phyloP scores from a whole-genome alignment of 805 yeast species.

The Candida succiphila region DNA sequence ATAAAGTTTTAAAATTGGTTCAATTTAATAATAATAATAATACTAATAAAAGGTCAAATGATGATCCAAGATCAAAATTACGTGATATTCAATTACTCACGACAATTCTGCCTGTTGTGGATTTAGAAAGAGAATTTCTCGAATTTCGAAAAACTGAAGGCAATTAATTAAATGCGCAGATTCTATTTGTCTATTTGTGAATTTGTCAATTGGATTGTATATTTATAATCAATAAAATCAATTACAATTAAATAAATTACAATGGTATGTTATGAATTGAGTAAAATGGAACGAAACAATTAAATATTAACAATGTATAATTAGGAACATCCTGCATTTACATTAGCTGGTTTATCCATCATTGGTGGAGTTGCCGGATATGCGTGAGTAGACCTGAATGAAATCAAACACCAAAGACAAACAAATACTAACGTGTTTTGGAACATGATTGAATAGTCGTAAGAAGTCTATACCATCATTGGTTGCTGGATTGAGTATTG shows the following conservation, averaged over 20 bases:
- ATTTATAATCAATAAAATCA: neutral
- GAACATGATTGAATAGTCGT: constrained; percentile 21
- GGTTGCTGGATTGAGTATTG: constrained; percentile 59
- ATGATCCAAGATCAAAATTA: constrained; percentile 59
- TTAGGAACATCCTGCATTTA: constrained; percentile 20
- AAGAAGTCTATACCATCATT: constrained; percentile 75
- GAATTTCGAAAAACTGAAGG: neutral
- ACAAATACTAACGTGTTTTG: neutral
- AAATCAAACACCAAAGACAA: neutral
- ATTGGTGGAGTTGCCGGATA: constrained; percentile 24
- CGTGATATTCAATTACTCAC: constrained; percentile 53
- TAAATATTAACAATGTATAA: too few species aligned
- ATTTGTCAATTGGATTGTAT: neutral
- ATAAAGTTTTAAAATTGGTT: constrained; percentile 31
- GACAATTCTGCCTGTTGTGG: neutral
- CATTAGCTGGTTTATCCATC: constrained; percentile 18
- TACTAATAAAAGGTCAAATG: constrained; percentile 25
- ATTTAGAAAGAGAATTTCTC: neutral
- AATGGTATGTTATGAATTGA: too few species aligned
- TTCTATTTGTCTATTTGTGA: neutral
- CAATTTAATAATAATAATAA: constrained; percentile 12
- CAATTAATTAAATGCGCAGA: neutral
- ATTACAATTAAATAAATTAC: neutral
- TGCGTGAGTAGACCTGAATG: constrained; percentile 9
- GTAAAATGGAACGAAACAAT: too few species aligned